These are phyloP conservation scores for Gossypium laxum DNA, from an alignment of 441 rosid species.

Conservation along the genomic window DNA sequence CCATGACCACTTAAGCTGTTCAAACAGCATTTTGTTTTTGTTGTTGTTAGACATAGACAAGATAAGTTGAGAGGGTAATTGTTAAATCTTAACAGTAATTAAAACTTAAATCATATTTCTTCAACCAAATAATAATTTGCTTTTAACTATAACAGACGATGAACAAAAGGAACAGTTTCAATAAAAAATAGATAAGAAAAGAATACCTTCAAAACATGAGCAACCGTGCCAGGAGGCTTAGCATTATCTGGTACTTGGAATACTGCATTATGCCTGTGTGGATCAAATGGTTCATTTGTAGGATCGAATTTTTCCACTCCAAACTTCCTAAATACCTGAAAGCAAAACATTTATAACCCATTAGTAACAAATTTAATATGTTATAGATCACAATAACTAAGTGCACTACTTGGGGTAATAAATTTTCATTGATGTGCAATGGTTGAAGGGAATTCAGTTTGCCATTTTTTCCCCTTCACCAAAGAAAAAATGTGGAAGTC, in stretches of 20 bases:
- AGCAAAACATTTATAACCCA: slow-evolving; percentile 8
- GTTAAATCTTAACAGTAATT: no score
- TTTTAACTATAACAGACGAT: not conserved
- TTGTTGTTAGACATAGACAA: not conserved
- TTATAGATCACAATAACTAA: not conserved
- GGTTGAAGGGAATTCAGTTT: not conserved
- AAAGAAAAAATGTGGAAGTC: not conserved
- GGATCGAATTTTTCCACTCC: slow-evolving; percentile 78
- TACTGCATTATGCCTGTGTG: slow-evolving; percentile 74
- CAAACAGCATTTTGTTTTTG: not conserved
- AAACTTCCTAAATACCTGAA: slow-evolving; percentile 61
- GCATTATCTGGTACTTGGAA: slow-evolving; percentile 73
- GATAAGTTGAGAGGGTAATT: not conserved
- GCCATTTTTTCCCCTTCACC: not conserved
- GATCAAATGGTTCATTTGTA: slow-evolving; percentile 75
- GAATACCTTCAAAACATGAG: slow-evolving; percentile 73
- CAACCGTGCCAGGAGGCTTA: slow-evolving; percentile 78
- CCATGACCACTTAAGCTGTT: not conserved
- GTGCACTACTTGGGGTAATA: not conserved
- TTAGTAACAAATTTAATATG: not conserved
- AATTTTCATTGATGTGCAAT: not conserved
- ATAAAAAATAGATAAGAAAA: not conserved
- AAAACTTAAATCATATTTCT: not conserved
- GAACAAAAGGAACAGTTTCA: not conserved
- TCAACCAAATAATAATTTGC: not conserved